Evolutionary conservation across 305 asterid species (phyloP), one percentile per base, ranked within the genome.

Genomic region (Fraxinus latifolia): DNA sequence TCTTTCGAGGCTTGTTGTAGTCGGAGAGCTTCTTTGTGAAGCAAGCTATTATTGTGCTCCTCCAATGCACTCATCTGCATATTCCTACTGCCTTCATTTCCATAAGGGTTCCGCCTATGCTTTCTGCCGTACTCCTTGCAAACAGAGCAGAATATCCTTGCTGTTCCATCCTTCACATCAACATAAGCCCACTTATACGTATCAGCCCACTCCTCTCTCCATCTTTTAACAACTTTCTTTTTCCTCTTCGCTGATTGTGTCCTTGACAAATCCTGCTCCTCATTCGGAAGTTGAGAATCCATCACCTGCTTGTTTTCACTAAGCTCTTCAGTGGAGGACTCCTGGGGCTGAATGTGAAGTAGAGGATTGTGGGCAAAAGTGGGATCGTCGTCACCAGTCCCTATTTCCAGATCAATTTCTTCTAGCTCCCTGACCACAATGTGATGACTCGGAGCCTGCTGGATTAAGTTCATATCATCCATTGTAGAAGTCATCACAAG

Each of bases 141-240:
- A 62, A 96, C 95, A 2, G 99, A 93, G 89, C 99, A 96, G 90
- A 96, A 94, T 86, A 96, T 96, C 85, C 99, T 93, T 8, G 99
- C 95, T n/a, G 98, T 91, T 76, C 97, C 98, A 81, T 96, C 99
- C 86, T 91, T 94, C 77, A 94, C 88, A 87, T 96, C 97, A 83
- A 94, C 98, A 78, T 93, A 96, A 31, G 99, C 99, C 99, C 99
- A 96, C 85, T 96, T 96, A 89, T 96, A 96, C 3, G 99, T 96
- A 87, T 96, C 99, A 71, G 99, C 99, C 99, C 99, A 96, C 87
- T 96, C 99, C 87, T 96, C 98, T 86, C 99, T 90, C 99, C 99
- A 96, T 87, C 99, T 89, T 88, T 96, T 96, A 62, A 96, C 97
- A 11, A 96, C 99, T 89, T 96, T 96, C 88, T 96, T 96, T 88